phyloP scores from a whole-genome alignment of 371 early-diverging fungal genomes.

The Mortierella sp. region DNA sequence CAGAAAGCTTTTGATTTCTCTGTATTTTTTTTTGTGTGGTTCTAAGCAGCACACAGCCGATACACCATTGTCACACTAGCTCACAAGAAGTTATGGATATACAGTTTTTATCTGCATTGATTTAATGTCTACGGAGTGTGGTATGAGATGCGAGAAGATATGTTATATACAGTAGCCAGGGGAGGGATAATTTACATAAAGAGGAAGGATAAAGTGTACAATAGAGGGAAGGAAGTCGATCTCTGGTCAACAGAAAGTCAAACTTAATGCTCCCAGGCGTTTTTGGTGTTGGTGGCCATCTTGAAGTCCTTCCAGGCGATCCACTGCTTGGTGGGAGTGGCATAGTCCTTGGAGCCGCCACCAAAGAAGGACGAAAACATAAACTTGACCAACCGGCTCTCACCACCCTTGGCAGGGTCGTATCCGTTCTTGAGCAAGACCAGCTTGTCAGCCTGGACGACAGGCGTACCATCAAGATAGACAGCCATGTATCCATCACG shows the following conservation, averaged over 20 bases:
- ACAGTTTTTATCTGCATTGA: no score
- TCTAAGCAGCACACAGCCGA: no score
- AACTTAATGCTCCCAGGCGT: conserved; percentile 17
- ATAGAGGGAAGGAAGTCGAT: not conserved
- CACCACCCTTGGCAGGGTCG: conserved; percentile 20
- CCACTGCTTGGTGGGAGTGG: conserved; percentile 65
- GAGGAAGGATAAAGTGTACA: not conserved
- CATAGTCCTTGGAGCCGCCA: conserved; percentile 63
- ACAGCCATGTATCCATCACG: conserved; percentile 64
- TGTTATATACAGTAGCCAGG: no score
- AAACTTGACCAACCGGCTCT: conserved; percentile 40
- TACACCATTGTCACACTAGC: no score
- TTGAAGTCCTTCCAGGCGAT: conserved; percentile 69
- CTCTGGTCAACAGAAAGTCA: not conserved
- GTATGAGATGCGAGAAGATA: no score
- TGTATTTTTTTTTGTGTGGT: no score
- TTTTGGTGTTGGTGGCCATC: conserved; percentile 28
- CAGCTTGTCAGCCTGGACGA: conserved; percentile 44
- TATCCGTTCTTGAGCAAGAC: conserved; percentile 53
- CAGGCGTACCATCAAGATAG: conserved; percentile 58
- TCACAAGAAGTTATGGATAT: no score
- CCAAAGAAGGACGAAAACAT: conserved; percentile 76
- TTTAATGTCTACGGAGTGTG: no score
- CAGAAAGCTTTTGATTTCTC: no score
- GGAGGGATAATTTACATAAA: not conserved